Evolutionary conservation across 2,329 filamentous ascomycete genomes (phyloP), one percentile per base, ranked within the genome.

Genomic region (Cladosporium sp.): DNA sequence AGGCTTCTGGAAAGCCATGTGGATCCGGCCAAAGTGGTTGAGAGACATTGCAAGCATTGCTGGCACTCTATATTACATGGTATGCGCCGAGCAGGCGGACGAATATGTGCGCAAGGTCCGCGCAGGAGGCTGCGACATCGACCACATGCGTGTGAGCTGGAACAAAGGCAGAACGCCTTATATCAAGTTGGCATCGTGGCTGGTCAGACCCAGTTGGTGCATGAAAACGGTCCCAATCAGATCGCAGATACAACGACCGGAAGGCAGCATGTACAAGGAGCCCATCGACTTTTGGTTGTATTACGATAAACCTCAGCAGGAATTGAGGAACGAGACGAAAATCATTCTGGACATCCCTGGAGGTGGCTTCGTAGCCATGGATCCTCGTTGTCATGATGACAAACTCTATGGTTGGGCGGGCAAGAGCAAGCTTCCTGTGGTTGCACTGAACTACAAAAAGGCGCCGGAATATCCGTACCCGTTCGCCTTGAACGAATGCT

Each of bases 1-100:
- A 5, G 94, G 94, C 1, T 99, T 97, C 73, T 99, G 94, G 94
- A 96, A 91, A 0, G 94, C 94, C 34, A 99, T 99, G 94, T 88
- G 86, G 67, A 92, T 99, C 62, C 84, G 83, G 57, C 80, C 80
- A 48, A 91, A 89, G 66, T 92, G 89, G 84, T 65, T 96, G 40
- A 82, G 91, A 37, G 92, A 97, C 70, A 70, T 96, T 13, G 84
- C 89, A 9, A 91, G 90, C 69, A 80, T 97, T 19, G 78, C 90
- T 47, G 97, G 97, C 73, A 90, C 90, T 0, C 70, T 88, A 10
- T 99, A 96, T 74, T 99, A 99, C 71, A 80, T 99, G 62, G 83
- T 97, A 55, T 91, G 92, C 13, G 91, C 94, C 0, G 93, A 97
- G 73, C 88, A 91, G 68, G 94, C 94, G 10, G 94, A 97, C 70